Percentiles rank a stretch among this genome's conserved stretches.
Evolutionary conservation across 345 rosid species (phyloP).

Genomic region (Aethionema arabicum): DNA sequence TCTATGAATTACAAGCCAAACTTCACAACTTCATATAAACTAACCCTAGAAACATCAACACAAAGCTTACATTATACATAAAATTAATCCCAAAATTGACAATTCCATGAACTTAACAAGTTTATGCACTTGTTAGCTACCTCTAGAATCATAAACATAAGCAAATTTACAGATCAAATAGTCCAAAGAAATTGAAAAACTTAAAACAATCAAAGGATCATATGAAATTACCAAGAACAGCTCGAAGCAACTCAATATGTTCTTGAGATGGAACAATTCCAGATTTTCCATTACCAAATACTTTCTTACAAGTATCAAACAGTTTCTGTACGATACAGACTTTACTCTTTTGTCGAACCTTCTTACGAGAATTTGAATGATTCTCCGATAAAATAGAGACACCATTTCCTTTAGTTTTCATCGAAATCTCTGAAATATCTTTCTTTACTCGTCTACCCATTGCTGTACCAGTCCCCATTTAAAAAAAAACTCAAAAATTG

Average conservation of each 20-base stretch:
- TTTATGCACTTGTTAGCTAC: too few species aligned
- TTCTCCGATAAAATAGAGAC: background rate
- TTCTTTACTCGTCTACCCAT: slow-evolving; percentile 16
- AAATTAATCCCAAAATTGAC: too few species aligned
- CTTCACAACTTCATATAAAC: too few species aligned
- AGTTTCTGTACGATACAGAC: slow-evolving; percentile 61
- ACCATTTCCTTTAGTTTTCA: slow-evolving; percentile 18
- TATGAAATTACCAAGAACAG: slow-evolving; percentile 61
- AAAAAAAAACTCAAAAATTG: background rate
- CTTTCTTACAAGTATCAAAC: slow-evolving; percentile 70
- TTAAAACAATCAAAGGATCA: background rate
- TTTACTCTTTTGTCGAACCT: slow-evolving; percentile 28
- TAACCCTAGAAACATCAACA: too few species aligned
- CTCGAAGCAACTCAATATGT: slow-evolving; percentile 52
- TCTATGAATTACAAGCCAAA: too few species aligned
- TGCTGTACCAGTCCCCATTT: slow-evolving; percentile 28
- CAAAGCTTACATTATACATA: too few species aligned
- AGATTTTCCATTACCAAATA: slow-evolving; percentile 48
- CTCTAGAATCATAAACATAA: too few species aligned
- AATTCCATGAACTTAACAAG: too few species aligned
- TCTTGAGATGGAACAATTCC: slow-evolving; percentile 63
- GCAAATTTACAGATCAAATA: too few species aligned
- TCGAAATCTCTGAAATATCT: slow-evolving; percentile 21
- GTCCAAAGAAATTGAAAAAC: too few species aligned
- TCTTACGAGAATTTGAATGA: slow-evolving; percentile 31